Conservation (phyloP, 352 stramenopile species). For the Phytophthora parvispora region DNA sequence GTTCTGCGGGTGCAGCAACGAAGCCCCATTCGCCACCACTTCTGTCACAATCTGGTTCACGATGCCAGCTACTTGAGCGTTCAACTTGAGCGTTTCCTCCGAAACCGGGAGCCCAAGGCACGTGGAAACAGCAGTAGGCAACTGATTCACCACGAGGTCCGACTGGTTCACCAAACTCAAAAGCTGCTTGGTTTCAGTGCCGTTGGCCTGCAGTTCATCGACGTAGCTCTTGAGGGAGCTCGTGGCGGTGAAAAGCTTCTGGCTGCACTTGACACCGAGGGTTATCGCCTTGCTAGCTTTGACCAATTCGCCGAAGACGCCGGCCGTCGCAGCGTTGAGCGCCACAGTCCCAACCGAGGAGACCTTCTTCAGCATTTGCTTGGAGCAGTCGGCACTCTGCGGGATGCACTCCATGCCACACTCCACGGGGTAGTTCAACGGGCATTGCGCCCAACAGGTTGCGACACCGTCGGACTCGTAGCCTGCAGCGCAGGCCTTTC, state of each 20-base stretch:
- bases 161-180: conserved; percentile 47
- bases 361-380: conserved; percentile 56
- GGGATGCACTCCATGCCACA: conserved; percentile 79
- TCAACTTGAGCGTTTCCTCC: conserved; percentile 20
- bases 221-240: conserved; percentile 46
- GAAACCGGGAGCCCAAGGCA: conserved; percentile 50
- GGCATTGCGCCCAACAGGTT: conserved; percentile 73
- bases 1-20: conserved; percentile 25
- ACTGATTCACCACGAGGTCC: conserved; percentile 28
- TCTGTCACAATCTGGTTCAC: conserved; percentile 40
- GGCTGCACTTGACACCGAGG: conserved; percentile 53
- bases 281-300: conserved; percentile 47
- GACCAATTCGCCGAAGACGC: conserved; percentile 60
- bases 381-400: conserved; percentile 65
- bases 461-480: conserved; percentile 62
- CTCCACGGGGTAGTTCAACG: conserved; percentile 72
- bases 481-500: conserved; percentile 35
- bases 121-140: conserved; percentile 52
- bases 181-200: conserved; percentile 41
- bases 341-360: conserved; percentile 56
- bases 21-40: conserved; percentile 34
- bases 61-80: conserved; percentile 31
- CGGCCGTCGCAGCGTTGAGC: conserved; percentile 51
- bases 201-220: conserved; percentile 38
- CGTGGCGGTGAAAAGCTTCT: conserved; percentile 31